phyloP scores from a whole-genome alignment of 495 filamentous ascomycete genomes.

The Letharia lupina region DNA sequence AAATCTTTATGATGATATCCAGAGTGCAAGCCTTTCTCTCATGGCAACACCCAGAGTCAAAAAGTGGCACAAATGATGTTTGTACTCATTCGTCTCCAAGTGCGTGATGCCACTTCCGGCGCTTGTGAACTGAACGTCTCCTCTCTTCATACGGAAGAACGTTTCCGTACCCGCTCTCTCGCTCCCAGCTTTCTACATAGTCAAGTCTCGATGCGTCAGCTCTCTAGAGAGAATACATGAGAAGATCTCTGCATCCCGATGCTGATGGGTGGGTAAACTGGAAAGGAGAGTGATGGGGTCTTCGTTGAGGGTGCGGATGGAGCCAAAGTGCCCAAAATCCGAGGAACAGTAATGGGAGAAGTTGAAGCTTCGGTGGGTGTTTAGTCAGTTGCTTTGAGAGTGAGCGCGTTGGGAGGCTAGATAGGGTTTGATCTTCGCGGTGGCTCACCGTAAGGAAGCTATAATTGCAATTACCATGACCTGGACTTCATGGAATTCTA shows the following conservation, averaged over 20 bases:
- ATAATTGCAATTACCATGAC: too few relatives aligned
- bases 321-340: constrained; percentile 53
- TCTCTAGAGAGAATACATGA: constrained; percentile 67
- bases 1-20: constrained; percentile 60
- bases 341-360: constrained; percentile 70
- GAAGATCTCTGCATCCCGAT: constrained; percentile 79
- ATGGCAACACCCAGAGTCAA: constrained; percentile 40
- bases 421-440: constrained; percentile 32
- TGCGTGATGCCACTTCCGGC: too few relatives aligned
- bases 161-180: constrained; percentile 8
- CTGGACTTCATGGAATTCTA: background rate
- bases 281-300: constrained; percentile 59
- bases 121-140: too few relatives aligned
- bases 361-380: constrained; percentile 74
- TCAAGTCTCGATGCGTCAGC: constrained; percentile 71
- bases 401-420: constrained; percentile 58
- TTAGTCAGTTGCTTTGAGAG: constrained; percentile 72
- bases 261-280: constrained; percentile 73
- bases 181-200: constrained; percentile 47
- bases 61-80: constrained; percentile 60
- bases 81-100: constrained; percentile 63
- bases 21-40: constrained; percentile 54
- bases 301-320: constrained; percentile 73
- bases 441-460: background rate
- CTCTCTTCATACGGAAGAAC: too few relatives aligned